These are phyloP conservation scores for Leccinum boreale DNA, from an alignment of 768 basidiomycete genomes.

Conservation along the genomic window DNA sequence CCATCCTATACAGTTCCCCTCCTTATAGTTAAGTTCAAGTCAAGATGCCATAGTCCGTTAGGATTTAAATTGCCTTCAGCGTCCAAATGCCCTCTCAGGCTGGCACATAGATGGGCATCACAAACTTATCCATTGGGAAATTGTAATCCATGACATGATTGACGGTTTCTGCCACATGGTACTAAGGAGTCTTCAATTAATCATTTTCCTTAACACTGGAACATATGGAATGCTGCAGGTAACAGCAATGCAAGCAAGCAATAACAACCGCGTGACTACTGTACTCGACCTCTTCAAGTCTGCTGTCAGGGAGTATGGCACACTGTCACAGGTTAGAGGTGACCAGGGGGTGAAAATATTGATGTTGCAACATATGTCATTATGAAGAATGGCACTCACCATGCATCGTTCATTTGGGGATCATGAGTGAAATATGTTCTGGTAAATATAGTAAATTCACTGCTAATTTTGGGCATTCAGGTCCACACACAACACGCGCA, in stretches of 20 bases:
- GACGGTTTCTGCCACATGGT: not conserved
- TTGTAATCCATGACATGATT: not conserved
- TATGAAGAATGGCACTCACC: constrained; percentile 15
- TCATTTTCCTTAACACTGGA: not conserved
- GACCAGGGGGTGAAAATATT: constrained; percentile 32
- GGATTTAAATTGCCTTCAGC: too few species aligned
- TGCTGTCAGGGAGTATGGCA: not conserved
- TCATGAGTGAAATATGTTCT: constrained; percentile 5
- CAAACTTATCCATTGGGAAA: not conserved
- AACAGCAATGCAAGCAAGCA: not conserved
- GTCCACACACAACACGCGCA: constrained; percentile 33
- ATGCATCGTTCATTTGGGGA: constrained; percentile 32
- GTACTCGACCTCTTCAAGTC: not conserved
- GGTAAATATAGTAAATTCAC: too few species aligned
- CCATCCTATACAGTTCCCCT: too few species aligned
- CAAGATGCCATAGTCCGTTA: too few species aligned
- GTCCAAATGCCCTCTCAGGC: not conserved
- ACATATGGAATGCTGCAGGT: not conserved
- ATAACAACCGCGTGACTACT: not conserved
- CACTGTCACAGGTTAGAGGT: constrained; percentile 6
- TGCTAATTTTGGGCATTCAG: too few species aligned
- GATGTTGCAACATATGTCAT: constrained; percentile 27
- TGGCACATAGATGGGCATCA: not conserved
- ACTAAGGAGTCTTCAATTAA: not conserved
- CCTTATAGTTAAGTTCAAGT: too few species aligned